Evolutionary conservation across 202 grass and related monocot genomes (phyloP).

Genomic region (Setaria italica): DNA sequence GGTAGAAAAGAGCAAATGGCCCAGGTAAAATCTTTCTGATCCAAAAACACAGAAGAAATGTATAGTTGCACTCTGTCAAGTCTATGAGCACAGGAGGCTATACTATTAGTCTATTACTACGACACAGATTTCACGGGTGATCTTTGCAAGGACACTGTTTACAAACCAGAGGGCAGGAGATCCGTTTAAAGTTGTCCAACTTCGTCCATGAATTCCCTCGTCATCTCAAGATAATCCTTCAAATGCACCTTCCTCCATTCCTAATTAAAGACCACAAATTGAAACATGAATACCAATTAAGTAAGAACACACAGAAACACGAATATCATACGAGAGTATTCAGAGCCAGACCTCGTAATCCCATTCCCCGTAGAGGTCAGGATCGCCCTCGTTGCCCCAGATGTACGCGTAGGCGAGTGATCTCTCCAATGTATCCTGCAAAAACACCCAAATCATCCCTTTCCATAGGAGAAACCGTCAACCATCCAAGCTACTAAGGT

Average conservation of each 20-base stretch:
- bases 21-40: constrained; percentile 17
- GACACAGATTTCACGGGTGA: neutral
- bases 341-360: constrained; percentile 68
- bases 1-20: constrained; percentile 8
- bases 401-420: constrained; percentile 60
- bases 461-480: neutral
- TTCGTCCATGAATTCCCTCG: constrained; percentile 65
- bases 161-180: neutral
- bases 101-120: neutral
- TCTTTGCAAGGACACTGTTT: constrained; percentile 2
- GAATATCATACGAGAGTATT: neutral
- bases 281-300: too few relatives aligned
- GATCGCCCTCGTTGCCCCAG: constrained; percentile 63
- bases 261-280: constrained; percentile 26
- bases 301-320: neutral
- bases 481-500: neutral
- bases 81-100: constrained; percentile 14
- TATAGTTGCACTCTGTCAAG: neutral
- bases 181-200: constrained; percentile 34
- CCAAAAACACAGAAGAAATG: constrained; percentile 3
- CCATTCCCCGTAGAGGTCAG: constrained; percentile 82
- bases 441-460: neutral
- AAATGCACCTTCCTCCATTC: constrained; percentile 74
- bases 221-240: constrained; percentile 73
- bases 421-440: constrained; percentile 66